A percentile compares a stretch with the other conserved stretches of the same genome.
Evolutionary conservation across 352 stramenopile species (phyloP).

Genomic region (Phytophthora meadii): DNA sequence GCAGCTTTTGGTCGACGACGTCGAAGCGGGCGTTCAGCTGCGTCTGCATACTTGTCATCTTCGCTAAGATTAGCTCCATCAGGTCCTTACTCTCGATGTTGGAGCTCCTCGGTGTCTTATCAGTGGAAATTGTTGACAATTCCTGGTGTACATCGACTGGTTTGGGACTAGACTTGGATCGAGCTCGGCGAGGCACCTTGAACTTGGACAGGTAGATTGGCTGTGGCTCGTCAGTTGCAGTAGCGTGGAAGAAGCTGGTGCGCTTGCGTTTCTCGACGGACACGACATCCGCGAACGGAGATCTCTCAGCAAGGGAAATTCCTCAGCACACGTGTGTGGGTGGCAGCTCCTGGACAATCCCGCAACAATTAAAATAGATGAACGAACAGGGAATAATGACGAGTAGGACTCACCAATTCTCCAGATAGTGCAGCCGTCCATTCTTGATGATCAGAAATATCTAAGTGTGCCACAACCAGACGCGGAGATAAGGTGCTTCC

Average conservation of each 20-base stretch:
- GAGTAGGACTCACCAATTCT: constrained; percentile 45
- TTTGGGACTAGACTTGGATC: neutral
- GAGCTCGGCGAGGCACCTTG: constrained; percentile 48
- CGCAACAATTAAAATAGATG: neutral
- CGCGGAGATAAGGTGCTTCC: constrained; percentile 50
- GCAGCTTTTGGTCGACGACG: constrained; percentile 48
- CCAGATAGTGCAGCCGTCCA: constrained; percentile 47
- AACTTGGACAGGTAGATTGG: constrained; percentile 56
- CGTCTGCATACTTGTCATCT: constrained; percentile 50
- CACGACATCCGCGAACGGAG: constrained; percentile 61
- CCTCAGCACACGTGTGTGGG: constrained; percentile 55
- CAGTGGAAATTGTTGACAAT: constrained; percentile 1
- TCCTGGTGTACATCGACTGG: neutral
- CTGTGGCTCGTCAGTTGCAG: constrained; percentile 34
- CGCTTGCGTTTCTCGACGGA: constrained; percentile 58
- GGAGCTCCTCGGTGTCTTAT: constrained; percentile 22
- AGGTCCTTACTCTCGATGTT: constrained; percentile 13
- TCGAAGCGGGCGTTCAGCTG: constrained; percentile 67
- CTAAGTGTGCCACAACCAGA: constrained; percentile 48
- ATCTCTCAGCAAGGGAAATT: constrained; percentile 44
- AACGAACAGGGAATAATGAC: too few species aligned
- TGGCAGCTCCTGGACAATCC: constrained; percentile 45
- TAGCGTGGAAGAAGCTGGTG: constrained; percentile 53
- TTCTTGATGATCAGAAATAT: constrained; percentile 24
- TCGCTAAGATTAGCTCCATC: constrained; percentile 31